These are phyloP conservation scores for Geranomyces michiganensis DNA, from an alignment of 192 early-diverging fungal genomes.

Conservation along the genomic window DNA sequence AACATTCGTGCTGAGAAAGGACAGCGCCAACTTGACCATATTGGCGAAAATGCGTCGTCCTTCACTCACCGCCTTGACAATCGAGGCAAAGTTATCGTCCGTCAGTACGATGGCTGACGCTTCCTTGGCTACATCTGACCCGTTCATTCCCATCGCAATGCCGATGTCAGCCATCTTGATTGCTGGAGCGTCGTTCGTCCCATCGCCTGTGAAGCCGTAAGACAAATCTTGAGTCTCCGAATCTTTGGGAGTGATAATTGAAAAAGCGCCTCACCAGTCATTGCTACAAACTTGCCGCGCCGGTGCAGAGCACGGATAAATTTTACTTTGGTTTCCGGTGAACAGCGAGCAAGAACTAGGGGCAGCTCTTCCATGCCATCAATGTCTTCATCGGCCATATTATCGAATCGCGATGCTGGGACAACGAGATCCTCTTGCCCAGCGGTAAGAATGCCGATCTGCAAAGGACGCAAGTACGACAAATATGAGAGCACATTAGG, in stretches of 20 bases:
- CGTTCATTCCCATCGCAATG: slow-evolving; percentile 95
- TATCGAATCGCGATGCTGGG: slow-evolving; percentile 36
- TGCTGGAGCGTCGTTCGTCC: slow-evolving; percentile 98
- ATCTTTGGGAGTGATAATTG: slow-evolving; percentile 60
- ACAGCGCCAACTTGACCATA: slow-evolving; percentile 36
- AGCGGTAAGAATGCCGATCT: slow-evolving; percentile 5
- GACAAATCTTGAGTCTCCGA: slow-evolving; percentile 75
- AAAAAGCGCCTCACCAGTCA: too few relatives aligned
- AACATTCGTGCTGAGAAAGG: slow-evolving; percentile 73
- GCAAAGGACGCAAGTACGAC: too few relatives aligned
- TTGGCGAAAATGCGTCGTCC: slow-evolving; percentile 89
- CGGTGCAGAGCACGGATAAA: slow-evolving; percentile 46
- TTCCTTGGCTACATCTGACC: slow-evolving; percentile 97
- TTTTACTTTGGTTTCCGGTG: slow-evolving; percentile 48
- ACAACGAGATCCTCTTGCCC: slow-evolving; percentile 9
- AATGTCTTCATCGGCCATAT: slow-evolving; percentile 35
- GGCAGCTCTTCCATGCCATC: slow-evolving; percentile 44
- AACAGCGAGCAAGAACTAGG: slow-evolving; percentile 46
- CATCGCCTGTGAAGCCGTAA: slow-evolving; percentile 97
- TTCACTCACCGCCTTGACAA: slow-evolving; percentile 95
- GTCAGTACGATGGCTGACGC: slow-evolving; percentile 97
- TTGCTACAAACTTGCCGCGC: slow-evolving; percentile 69
- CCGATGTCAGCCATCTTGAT: slow-evolving; percentile 98
- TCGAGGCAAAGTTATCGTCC: slow-evolving; percentile 99
- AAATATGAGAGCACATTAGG: too few relatives aligned